phyloP scores from a whole-genome alignment of 2,329 filamentous ascomycete species.

The Alternaria longipes region DNA sequence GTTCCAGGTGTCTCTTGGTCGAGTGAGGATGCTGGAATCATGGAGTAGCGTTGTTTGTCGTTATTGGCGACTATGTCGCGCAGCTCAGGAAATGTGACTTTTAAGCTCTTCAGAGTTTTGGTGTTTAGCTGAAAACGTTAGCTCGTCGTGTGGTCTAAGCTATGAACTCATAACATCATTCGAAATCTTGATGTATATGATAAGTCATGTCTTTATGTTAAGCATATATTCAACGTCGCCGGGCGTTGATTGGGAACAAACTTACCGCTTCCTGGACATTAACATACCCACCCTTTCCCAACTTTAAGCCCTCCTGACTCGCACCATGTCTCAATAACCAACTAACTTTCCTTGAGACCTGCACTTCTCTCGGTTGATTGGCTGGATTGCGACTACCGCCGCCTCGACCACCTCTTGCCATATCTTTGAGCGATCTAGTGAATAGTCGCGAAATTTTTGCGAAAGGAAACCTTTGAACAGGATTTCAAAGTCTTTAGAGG shows the following conservation, averaged over 20 bases:
- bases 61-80: conserved; percentile 73
- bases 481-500: background rate
- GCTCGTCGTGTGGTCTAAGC: background rate
- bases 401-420: conserved; percentile 45
- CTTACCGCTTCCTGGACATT: conserved; percentile 67
- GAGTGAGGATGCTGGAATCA: conserved; percentile 65
- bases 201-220: background rate
- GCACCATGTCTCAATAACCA: conserved; percentile 70
- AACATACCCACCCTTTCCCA: conserved; percentile 68
- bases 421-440: conserved; percentile 22
- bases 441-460: conserved; percentile 34
- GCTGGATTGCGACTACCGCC: conserved; percentile 49
- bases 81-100: conserved; percentile 80
- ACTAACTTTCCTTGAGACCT: conserved; percentile 61
- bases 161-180: no score
- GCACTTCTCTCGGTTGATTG: conserved; percentile 54
- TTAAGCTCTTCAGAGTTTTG: conserved; percentile 70
- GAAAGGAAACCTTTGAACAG: background rate
- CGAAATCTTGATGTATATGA: background rate
- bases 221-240: background rate
- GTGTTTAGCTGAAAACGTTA: conserved; percentile 60
- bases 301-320: conserved; percentile 65
- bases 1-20: conserved; percentile 12
- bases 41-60: conserved; percentile 89
- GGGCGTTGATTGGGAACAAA: conserved; percentile 16